phyloP scores from a whole-genome alignment of 441 rosid species.

The Erodium trifolium region DNA sequence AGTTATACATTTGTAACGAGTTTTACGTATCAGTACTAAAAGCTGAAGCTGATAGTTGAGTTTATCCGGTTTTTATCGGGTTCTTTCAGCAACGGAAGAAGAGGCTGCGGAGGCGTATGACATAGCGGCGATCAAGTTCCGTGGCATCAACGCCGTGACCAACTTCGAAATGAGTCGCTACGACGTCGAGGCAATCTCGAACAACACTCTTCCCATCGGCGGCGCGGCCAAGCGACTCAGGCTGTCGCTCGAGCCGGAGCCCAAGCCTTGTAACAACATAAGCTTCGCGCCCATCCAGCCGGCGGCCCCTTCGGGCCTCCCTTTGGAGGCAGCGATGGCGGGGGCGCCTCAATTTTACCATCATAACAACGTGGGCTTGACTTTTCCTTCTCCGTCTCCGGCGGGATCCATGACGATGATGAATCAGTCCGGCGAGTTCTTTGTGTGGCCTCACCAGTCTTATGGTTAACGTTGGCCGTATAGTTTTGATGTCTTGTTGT shows the following conservation, averaged over 20 bases:
- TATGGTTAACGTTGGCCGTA: background rate
- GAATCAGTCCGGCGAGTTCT: background rate
- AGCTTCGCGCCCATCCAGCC: slow-evolving; percentile 9
- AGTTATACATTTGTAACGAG: background rate
- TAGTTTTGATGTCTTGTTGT: background rate
- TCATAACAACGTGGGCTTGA: no score
- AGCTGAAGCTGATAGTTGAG: background rate
- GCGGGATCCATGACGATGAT: background rate
- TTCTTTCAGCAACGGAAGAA: no score
- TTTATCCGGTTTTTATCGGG: no score
- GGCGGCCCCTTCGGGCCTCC: background rate
- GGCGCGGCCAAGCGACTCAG: slow-evolving; percentile 45
- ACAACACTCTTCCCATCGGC: slow-evolving; percentile 67
- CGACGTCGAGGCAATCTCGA: slow-evolving; percentile 70
- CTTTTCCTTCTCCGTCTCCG: background rate
- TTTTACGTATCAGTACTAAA: background rate
- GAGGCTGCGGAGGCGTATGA: slow-evolving; percentile 97
- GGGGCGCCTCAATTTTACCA: background rate
- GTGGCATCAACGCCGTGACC: slow-evolving; percentile 81
- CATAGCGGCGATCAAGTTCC: slow-evolving; percentile 85
- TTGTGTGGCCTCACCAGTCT: background rate
- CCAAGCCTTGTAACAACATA: slow-evolving; percentile 25
- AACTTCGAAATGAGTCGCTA: slow-evolving; percentile 89
- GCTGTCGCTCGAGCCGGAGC: slow-evolving; percentile 14
- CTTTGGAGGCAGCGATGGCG: background rate